Percentiles rank a stretch among this genome's conserved stretches.
Conservation (phyloP, 2,329 filamentous ascomycete genomes). For the Pseudogymnoascus sp. region DNA sequence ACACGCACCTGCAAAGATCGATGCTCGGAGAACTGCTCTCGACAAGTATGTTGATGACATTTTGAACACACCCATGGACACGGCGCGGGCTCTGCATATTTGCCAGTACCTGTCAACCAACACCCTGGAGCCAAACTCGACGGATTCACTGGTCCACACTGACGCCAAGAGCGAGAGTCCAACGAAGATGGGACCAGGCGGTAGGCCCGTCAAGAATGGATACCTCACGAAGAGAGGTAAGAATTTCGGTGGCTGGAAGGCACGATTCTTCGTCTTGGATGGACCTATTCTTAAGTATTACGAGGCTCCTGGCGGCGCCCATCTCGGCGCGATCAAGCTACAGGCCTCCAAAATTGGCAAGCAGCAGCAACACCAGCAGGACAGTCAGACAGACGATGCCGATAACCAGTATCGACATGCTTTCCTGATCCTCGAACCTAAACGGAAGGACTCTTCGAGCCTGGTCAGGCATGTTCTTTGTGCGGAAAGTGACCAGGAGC, state of each 20-base stretch:
- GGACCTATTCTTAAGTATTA: conserved; percentile 78
- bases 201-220: conserved; percentile 69
- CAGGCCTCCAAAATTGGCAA: conserved; percentile 89
- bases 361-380: conserved; percentile 63
- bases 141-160: conserved; percentile 43
- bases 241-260: conserved; percentile 99
- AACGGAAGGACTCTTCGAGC: conserved; percentile 86
- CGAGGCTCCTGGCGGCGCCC: conserved; percentile 81
- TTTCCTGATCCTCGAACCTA: conserved; percentile 89
- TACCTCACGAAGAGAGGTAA: conserved; percentile 96
- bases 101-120: conserved; percentile 79
- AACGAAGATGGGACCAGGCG: conserved; percentile 50
- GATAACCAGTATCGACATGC: conserved; percentile 97
- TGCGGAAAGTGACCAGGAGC: conserved; percentile 86
- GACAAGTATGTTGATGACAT: conserved; percentile 82
- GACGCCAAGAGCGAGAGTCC: conserved; percentile 36
- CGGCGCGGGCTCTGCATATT: conserved; percentile 67
- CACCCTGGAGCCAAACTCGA: conserved; percentile 54
- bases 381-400: conserved; percentile 62
- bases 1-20: conserved; percentile 88
- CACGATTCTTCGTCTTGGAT: conserved; percentile 64
- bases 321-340: conserved; percentile 90
- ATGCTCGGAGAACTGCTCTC: conserved; percentile 73
- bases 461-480: conserved; percentile 91
- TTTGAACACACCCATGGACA: conserved; percentile 75